A percentile compares a stretch with the other conserved stretches of the same genome.
Evolutionary conservation across 2,329 filamentous ascomycete species (phyloP).

Genomic region (Fusarium piperis): DNA sequence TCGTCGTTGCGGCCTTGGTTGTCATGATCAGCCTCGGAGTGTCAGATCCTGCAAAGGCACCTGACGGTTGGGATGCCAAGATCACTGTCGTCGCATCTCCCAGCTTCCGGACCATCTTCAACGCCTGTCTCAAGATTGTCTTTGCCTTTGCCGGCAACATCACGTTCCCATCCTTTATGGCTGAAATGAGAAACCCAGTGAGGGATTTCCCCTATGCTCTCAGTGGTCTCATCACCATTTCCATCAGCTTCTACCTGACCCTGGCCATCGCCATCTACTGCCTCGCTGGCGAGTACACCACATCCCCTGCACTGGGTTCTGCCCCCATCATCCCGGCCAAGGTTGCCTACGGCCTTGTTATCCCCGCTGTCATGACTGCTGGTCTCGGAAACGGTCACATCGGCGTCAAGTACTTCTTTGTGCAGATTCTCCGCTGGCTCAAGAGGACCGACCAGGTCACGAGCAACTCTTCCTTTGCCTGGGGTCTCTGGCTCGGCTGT

Average conservation of each 20-base stretch:
- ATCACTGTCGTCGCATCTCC: slow-evolving; percentile 6
- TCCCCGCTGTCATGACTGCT: slow-evolving; percentile 26
- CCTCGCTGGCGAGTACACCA: slow-evolving; percentile 23
- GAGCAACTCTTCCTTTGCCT: slow-evolving; percentile 17
- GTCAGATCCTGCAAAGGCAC: background rate
- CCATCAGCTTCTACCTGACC: slow-evolving; percentile 18
- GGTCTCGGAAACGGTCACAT: slow-evolving; percentile 29
- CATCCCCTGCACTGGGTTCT: slow-evolving; percentile 23
- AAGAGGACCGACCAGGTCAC: background rate
- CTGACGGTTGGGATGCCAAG: slow-evolving; percentile 5
- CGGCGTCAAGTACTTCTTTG: slow-evolving; percentile 23
- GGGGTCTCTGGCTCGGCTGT: slow-evolving; percentile 31
- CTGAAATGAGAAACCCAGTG: slow-evolving; percentile 27
- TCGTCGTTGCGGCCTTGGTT: background rate
- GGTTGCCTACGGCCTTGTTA: slow-evolving; percentile 28
- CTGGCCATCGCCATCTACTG: slow-evolving; percentile 24
- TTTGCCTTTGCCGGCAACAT: slow-evolving; percentile 32
- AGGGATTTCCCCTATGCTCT: slow-evolving; percentile 24
- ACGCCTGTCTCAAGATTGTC: slow-evolving; percentile 14
- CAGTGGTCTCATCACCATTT: slow-evolving; percentile 8
- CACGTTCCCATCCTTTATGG: slow-evolving; percentile 28
- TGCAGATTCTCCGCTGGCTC: background rate
- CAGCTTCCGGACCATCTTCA: slow-evolving; percentile 9
- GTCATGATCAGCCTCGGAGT: slow-evolving; percentile 12
- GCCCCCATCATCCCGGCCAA: slow-evolving; percentile 22